phyloP scores from a whole-genome alignment of 2,329 filamentous ascomycete genomes.

The Exophiala sideris region DNA sequence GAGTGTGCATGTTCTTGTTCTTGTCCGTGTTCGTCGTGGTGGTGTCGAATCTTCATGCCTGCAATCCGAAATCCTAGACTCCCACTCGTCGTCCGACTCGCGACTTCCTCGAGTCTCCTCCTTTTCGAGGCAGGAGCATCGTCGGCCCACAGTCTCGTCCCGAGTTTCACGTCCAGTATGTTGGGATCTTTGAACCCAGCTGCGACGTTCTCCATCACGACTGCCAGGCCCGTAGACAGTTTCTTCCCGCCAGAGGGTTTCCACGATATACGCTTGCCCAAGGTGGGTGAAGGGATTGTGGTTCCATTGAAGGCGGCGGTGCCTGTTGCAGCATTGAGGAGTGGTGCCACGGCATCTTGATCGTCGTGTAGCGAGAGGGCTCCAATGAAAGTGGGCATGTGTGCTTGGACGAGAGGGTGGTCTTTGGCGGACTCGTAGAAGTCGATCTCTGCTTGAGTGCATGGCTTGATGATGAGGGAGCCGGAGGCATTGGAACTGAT shows the following conservation, averaged over 20 bases:
- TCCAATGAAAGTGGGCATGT: conserved; percentile 85
- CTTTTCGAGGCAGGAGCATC: conserved; percentile 49
- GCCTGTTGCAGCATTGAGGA: conserved; percentile 44
- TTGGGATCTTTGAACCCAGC: conserved; percentile 80
- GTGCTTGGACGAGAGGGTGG: conserved; percentile 70
- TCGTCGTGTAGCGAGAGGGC: conserved; percentile 66
- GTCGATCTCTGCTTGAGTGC: conserved; percentile 75
- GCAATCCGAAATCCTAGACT: conserved; percentile 62
- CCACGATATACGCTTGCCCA: conserved; percentile 33
- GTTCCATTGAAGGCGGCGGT: conserved; percentile 27
- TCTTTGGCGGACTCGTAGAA: conserved; percentile 76
- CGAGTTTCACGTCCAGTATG: conserved; percentile 90
- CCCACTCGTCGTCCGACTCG: conserved; percentile 19
- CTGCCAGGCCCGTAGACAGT: conserved; percentile 70
- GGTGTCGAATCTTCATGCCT: conserved; percentile 60
- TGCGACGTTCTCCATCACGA: conserved; percentile 82
- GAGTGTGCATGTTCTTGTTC: conserved; percentile 39
- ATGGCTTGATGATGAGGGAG: conserved; percentile 89
- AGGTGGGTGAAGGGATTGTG: conserved; percentile 27
- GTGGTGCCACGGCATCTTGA: conserved; percentile 38
- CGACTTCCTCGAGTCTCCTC: conserved; percentile 21
- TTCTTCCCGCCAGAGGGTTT: conserved; percentile 57
- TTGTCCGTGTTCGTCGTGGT: conserved; percentile 29
- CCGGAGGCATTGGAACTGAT: conserved; percentile 81
- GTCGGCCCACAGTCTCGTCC: conserved; percentile 80